These are phyloP conservation scores for Aspergillus taichungensis DNA, from an alignment of 495 filamentous ascomycete genomes.

Conservation along the genomic window DNA sequence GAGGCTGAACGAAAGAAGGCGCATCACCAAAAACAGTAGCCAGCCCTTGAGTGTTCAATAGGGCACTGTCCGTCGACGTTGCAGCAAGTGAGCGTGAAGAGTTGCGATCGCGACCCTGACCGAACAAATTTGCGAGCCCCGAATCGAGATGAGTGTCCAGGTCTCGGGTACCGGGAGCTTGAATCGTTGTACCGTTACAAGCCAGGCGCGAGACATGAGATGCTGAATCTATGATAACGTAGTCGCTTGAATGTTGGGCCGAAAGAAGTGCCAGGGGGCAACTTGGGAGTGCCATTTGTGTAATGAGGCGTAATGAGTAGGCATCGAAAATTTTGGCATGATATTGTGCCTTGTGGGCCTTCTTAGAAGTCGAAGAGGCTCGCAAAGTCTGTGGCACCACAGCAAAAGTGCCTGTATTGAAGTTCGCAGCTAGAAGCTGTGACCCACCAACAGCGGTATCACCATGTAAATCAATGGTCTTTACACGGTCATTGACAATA, in stretches of 20 bases:
- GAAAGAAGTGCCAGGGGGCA: conserved; percentile 30
- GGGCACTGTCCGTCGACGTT: conserved; percentile 36
- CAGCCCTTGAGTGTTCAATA: conserved; percentile 57
- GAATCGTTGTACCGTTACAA: conserved; percentile 46
- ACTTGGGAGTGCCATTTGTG: conserved; percentile 17
- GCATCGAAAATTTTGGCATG: conserved; percentile 32
- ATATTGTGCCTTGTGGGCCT: conserved; percentile 15
- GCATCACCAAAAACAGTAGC: conserved; percentile 65
- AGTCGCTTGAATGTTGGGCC: conserved; percentile 44
- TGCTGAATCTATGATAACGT: conserved; percentile 41
- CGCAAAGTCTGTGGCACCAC: conserved; percentile 10
- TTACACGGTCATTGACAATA: conserved; percentile 33
- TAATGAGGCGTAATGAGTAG: conserved; percentile 19
- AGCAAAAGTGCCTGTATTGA: conserved; percentile 29
- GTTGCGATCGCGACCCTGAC: conserved; percentile 15
- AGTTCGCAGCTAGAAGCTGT: conserved; percentile 29
- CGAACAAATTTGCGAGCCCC: conserved; percentile 44
- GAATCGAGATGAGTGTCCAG: conserved; percentile 33
- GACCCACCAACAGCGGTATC: conserved; percentile 1
- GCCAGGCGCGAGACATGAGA: conserved; percentile 40
- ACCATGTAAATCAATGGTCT: conserved; percentile 12
- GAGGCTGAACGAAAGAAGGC: conserved; percentile 66
- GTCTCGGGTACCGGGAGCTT: conserved; percentile 39
- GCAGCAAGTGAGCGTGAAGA: conserved; percentile 12
- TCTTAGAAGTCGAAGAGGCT: conserved; percentile 11